Evolutionary conservation across 805 yeast species (phyloP), one percentile per base, ranked within the genome.

Genomic region (Hanseniaspora thailandica): DNA sequence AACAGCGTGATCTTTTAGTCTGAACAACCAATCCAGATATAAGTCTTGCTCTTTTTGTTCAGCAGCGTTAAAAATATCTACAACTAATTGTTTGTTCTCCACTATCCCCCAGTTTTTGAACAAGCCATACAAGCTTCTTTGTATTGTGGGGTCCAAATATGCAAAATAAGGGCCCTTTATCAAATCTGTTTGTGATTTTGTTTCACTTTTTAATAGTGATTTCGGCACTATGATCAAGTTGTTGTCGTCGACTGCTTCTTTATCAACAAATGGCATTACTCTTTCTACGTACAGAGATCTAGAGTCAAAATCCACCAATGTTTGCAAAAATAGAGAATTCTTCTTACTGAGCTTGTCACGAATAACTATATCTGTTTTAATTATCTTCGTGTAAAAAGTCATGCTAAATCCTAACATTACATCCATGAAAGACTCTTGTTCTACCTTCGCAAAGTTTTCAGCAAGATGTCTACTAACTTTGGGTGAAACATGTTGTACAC

Each of bases 11-110:
- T 41, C 47, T 8, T 34, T 43, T 17, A 50, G n/a, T n/a, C 45
- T 19, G 28, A 43, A 43, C 17, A 50, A 25, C 54, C 54, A 50
- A n/a, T 38, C 35, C 22, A 50, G 1, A 35, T 50, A 50, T 3
- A 50, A 15, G 13, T n/a, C 36, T 30, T 50, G 54, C 15, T 50
- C 54, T 28, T 23, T 50, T 35, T 33, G 28, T 43, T 50, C 54
- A 7, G 54, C 54, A 34, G 28, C 25, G 5, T 15, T 34, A 35
- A 40, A 50, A 13, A 50, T 35, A 35, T 50, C 54, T 30, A 26
- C 43, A 8, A 50, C 31, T 8, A 50, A 43, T 9, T 41, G 22
- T 17, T 50, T 19, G 31, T 50, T 43, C 35, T 50, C 54, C 7
- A 50, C 35, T 35, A 50, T 50, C 4, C 47, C 47, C 47, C 47